Evolutionary conservation across 73 alveolate genomes (phyloP).

Genomic region (Paramecium octaurelia): DNA sequence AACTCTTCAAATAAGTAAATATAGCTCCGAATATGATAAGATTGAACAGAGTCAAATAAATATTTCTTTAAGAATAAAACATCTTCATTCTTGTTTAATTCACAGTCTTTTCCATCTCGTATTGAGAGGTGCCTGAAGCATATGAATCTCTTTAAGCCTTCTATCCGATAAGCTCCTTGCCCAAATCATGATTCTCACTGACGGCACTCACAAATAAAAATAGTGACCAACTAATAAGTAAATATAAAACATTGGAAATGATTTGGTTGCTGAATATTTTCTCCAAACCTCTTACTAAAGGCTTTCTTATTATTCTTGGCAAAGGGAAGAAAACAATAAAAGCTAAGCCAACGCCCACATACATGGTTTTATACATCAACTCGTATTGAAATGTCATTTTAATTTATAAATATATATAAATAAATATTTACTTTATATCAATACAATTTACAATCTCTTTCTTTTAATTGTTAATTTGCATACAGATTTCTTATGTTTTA

Average conservation of each 20-base stretch:
- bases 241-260: neutral
- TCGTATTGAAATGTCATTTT: neutral
- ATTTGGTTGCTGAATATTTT: neutral
- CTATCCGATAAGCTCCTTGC: neutral
- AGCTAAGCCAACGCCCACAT: slow-evolving; percentile 1
- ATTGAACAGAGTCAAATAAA: neutral
- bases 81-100: slow-evolving; percentile 13
- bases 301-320: slow-evolving; percentile 30
- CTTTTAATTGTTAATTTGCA: neutral
- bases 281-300: neutral
- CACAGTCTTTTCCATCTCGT: slow-evolving; percentile 34
- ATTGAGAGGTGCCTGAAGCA: neutral
- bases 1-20: neutral
- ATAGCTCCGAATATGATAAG: neutral
- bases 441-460: neutral
- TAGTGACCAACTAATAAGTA: neutral
- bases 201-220: neutral
- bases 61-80: slow-evolving; percentile 19
- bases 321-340: neutral
- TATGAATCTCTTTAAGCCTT: neutral
- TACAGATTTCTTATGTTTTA: neutral
- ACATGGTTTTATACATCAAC: neutral
- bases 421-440: neutral
- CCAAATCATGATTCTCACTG: neutral
- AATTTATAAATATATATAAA: neutral